These are phyloP conservation scores for Chaetomium fimeti DNA, from an alignment of 495 filamentous ascomycete genomes.

Conservation along the genomic window DNA sequence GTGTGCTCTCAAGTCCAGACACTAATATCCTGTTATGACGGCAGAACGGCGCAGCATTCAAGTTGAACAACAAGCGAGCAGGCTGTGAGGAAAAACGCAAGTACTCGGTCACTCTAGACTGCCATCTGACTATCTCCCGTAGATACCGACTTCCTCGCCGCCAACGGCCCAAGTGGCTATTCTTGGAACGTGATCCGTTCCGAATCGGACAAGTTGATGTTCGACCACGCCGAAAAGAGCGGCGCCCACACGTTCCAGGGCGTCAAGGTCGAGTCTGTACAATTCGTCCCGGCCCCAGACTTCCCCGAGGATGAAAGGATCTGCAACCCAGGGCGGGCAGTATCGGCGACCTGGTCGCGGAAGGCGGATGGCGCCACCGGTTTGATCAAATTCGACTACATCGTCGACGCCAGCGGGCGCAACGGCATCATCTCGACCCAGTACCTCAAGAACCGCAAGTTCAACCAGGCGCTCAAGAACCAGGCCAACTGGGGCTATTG, in stretches of 20 bases:
- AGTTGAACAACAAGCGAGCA: constrained; percentile 7
- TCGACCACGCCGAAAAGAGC: constrained; percentile 44
- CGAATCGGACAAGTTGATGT: constrained; percentile 52
- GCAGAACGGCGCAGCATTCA: constrained; percentile 46
- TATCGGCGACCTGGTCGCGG: constrained; percentile 47
- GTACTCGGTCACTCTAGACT: not conserved
- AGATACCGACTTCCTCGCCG: constrained; percentile 52
- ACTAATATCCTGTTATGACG: not conserved
- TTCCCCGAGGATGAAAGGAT: constrained; percentile 12
- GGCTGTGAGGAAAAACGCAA: not conserved
- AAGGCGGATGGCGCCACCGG: constrained; percentile 43
- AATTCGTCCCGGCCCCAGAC: constrained; percentile 32
- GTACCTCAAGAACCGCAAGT: constrained; percentile 46
- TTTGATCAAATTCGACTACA: constrained; percentile 44
- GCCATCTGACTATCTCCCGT: not conserved
- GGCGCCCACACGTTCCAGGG: constrained; percentile 30
- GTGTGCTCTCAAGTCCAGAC: too few relatives aligned
- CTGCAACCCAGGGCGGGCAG: constrained; percentile 41
- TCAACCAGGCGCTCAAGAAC: constrained; percentile 45
- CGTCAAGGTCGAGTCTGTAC: constrained; percentile 44
- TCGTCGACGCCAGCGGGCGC: constrained; percentile 49
- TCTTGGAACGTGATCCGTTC: constrained; percentile 56
- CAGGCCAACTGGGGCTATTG: constrained; percentile 50
- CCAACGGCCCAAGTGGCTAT: constrained; percentile 43
- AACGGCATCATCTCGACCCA: constrained; percentile 41